Evolutionary conservation across 2,329 filamentous ascomycete species (phyloP).

Genomic region (Colletotrichum orbiculare): DNA sequence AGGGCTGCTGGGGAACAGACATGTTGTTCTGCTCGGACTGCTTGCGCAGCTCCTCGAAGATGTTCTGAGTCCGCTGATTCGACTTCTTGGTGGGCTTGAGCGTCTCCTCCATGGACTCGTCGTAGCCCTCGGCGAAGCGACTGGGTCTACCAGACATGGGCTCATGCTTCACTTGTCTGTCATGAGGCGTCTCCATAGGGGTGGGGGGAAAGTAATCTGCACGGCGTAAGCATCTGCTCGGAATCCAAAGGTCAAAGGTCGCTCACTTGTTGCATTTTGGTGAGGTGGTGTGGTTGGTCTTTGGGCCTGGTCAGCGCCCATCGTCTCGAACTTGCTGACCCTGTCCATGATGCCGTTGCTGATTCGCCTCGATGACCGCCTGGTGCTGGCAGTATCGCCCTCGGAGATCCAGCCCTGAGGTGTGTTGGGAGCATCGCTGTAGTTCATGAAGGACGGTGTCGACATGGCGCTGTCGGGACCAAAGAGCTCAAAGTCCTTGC

Average conservation of each 20-base stretch:
- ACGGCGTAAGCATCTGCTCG: constrained; percentile 37
- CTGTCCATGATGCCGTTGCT: constrained; percentile 72
- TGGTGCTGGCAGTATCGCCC: constrained; percentile 55
- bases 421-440: constrained; percentile 57
- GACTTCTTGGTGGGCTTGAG: constrained; percentile 65
- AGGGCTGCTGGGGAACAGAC: constrained; percentile 42
- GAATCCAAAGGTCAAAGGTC: no score
- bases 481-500: constrained; percentile 64
- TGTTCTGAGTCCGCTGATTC: constrained; percentile 58
- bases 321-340: constrained; percentile 68
- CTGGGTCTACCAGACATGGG: constrained; percentile 46
- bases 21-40: constrained; percentile 61
- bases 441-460: constrained; percentile 62
- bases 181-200: constrained; percentile 72
- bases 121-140: constrained; percentile 70
- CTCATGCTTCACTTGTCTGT: constrained; percentile 56
- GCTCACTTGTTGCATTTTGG: constrained; percentile 69
- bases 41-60: constrained; percentile 70
- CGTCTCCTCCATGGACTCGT: constrained; percentile 75
- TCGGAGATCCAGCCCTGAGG: constrained; percentile 63
- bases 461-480: constrained; percentile 57
- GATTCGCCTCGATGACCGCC: constrained; percentile 60
- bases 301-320: constrained; percentile 56
- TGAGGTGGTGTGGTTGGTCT: constrained; percentile 72
- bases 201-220: constrained; percentile 74